Base-by-base conservation (phyloP, 2,329 filamentous ascomycete species). In the Ophiosphaerella herpotricha region DNA sequence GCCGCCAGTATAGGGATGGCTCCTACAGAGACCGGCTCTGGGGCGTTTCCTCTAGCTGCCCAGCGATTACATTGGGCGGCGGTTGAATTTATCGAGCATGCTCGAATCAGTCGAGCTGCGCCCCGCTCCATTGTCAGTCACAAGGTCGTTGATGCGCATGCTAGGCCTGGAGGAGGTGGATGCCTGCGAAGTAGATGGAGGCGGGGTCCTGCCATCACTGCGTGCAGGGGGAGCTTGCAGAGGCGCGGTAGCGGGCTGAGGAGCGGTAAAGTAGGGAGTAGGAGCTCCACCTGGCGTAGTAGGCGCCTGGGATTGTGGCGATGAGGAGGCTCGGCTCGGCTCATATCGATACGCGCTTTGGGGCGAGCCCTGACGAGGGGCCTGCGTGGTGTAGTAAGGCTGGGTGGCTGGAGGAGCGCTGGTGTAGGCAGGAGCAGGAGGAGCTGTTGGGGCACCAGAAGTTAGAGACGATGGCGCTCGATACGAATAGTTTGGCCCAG, bases 391-490 rank as follows among this genome's bases (percentile, higher is more conserved):
- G 58, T 77, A 75, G 62, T 77, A 78, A 26, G 75, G 74, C 46
- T 73, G 68, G 55, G 64, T 47, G 42, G 69, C 65, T 8, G 65
- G 67, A 40, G 70, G 67, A 16, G 67, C 69, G 47, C 72, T 68
- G 37, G 74, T 65, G 60, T 75, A 77, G 5, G 74, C 72, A 16
- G 71, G 60, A 53, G 64, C 63, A 41, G 75, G 75, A 48, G 72
- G 74, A 58, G 74, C 72, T 71, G 74, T 76, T 70, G 74, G 75
- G 65, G 74, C 74, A 70, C 70, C 70, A 58, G 71, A 69, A 56
- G 74, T 77, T 67, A 76, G 71, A 73, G 67, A 68, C 49, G 70
- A 67, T 57, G 74, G 73, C 61, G 78, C 76, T 63, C 74, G 68
- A 61, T 77, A 77, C 29, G 66, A 63, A 66, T 76, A 77, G 37